Evolutionary conservation across 306 rosid species (phyloP), one percentile per base, ranked within the genome.

Genomic region (Cyclanthera cordifolia): DNA sequence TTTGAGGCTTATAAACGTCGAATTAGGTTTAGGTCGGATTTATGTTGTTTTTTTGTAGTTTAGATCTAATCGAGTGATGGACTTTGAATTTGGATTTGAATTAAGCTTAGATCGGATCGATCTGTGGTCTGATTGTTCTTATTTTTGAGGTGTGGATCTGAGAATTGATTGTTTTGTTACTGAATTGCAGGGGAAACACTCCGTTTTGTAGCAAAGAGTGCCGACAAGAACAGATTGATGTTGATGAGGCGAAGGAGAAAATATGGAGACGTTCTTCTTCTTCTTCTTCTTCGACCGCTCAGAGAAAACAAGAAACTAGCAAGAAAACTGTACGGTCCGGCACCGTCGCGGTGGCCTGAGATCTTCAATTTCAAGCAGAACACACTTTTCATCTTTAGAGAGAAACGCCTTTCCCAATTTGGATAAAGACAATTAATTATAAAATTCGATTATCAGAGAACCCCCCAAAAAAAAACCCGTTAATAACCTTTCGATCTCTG

Each of bases 131-230:
- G 1, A 21, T 64, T 20, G 48, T 46, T 47, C 17, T 45, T 37
- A 65, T 46, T 43, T 27, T 73, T 43, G 14, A 47, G 51, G 63
- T 78, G 71, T 79, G 74, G 69, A 81, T 69, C 37, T 43, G 75
- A 53, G 25, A 48, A 20, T 54, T 65, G 66, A 2, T 25, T 11
- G 50, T 39, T 19, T 46, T 45, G 19, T 39, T 65, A 21, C n/a
- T 48, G 76, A 21, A 15, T 72, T 84, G 72, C 89, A 92, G 97
- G 76, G 97, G 97, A 69, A 82, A 92, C 73, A 87, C 95, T 60
- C 97, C 97, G n/a, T 92, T 92, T 52, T 92, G 97, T 53, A 89
- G 97, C 86, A 77, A 84, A 79, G 97, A 92, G 77, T 92, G 97
- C 68, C 86, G 97, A 47, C 80, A 89, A 68, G 95, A 92, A 28